Evolutionary conservation across 73 alveolate genomes (phyloP).

Genomic region (Effrenium voratum): DNA sequence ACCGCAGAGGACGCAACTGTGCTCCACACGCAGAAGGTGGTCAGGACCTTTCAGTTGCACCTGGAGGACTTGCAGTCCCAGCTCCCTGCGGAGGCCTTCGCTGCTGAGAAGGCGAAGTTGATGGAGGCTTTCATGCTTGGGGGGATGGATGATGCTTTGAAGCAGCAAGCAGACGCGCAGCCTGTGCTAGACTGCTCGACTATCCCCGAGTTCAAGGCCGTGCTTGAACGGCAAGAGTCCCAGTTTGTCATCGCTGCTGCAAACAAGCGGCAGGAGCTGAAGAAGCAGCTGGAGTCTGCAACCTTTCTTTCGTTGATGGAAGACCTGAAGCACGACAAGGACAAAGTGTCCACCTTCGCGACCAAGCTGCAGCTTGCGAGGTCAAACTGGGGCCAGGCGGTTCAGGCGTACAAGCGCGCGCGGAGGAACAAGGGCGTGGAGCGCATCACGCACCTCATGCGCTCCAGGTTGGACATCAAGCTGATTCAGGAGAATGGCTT

Average conservation of each 20-base stretch:
- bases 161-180: background rate
- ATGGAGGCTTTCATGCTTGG: background rate
- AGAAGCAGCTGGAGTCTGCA: background rate
- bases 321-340: background rate
- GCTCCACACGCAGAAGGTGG: background rate
- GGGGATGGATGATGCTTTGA: background rate
- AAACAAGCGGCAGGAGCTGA: background rate
- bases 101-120: background rate
- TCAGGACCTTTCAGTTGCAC: background rate
- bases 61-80: slow-evolving; percentile 13
- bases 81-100: background rate
- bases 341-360: background rate
- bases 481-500: background rate
- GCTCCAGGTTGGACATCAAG: background rate
- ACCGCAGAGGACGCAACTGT: background rate
- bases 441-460: background rate
- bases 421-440: background rate
- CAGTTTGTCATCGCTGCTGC: background rate
- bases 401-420: background rate
- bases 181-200: background rate
- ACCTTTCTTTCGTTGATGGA: background rate
- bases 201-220: background rate
- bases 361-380: background rate
- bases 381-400: background rate
- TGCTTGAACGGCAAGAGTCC: background rate